Evolutionary conservation across 495 filamentous ascomycete genomes (phyloP), one percentile per base, ranked within the genome.

Genomic region (Penicillium maclennaniae): DNA sequence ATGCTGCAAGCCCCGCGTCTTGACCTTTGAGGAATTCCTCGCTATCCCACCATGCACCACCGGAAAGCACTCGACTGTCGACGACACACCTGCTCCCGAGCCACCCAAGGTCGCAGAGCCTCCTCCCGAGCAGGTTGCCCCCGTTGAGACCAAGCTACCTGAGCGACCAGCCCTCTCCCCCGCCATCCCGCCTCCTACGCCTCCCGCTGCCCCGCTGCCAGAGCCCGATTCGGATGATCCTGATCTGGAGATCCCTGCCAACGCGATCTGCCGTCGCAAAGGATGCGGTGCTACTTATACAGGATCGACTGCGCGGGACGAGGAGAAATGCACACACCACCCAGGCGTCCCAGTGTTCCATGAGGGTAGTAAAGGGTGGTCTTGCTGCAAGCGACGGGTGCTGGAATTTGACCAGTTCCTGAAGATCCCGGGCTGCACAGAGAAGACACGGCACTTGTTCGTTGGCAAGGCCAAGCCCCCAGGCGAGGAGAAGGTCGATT

Each of bases 21-120:
- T 99, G 58, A 97, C 92, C 45, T 99, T 99, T 64, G 95, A 99
- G 72, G 93, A 99, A 74, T 99, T 99, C 78, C 88, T 97, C 62
- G 69, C 79, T 44, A 97, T 99, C 58, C 81, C 89, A 26, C 92
- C 95, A 20, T 99, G 93, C 78, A 96, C 95, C 19, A 89, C 85
- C 16, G 93, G 93, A 61, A 93, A 86, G 58, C 93, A 99, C 75
- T 92, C 89, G 48, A 89, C 87, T 4, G 85, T 92, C 52, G 91
- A 88, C 53, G 86, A 88, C 48, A 87, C 83, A 9, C 86, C 84
- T 19, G 69, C 70, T 6, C 58, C 63, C 0, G 70, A 84, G 44
- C 81, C 84, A 1, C 70, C 78, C 12, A 70, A 79, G 62, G 55
- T 69, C 23, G 58, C 69, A 6, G 66, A 70, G 38, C 67, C 48